These are phyloP conservation scores for Chrysopogon serrulatus DNA, from an alignment of 176 grass and related monocot genomes.

Conservation along the genomic window DNA sequence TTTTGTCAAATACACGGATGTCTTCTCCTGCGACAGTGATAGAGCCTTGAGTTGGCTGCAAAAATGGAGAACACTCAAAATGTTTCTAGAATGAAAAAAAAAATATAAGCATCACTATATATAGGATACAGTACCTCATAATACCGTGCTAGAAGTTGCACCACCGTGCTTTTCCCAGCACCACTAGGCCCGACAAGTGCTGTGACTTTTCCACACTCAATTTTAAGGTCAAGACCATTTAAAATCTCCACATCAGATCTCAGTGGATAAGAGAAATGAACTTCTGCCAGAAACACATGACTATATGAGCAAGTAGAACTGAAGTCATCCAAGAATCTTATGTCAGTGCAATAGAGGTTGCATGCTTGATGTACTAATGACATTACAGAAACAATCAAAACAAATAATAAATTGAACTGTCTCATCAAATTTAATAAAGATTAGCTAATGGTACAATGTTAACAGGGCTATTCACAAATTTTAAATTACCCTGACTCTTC, in stretches of 20 bases:
- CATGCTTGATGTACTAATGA: not conserved
- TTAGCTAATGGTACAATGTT: not conserved
- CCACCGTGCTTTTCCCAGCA: slow-evolving; percentile 93
- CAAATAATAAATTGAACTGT: slow-evolving; percentile 3
- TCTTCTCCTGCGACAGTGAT: slow-evolving; percentile 95
- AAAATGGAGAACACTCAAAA: slow-evolving; percentile 26
- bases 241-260: slow-evolving; percentile 86
- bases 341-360: not conserved
- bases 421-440: not conserved
- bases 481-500: not conserved
- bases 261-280: slow-evolving; percentile 93
- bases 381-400: slow-evolving; percentile 6
- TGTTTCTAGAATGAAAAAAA: slow-evolving; percentile 19
- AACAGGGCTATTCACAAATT: not conserved
- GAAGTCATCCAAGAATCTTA: not conserved
- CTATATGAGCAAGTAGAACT: not conserved
- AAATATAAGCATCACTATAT: slow-evolving; percentile 4
- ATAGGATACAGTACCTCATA: slow-evolving; percentile 65
- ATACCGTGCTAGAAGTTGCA: slow-evolving; percentile 91
- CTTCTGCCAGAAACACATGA: slow-evolving; percentile 54
- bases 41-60: slow-evolving; percentile 79
- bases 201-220: slow-evolving; percentile 90
- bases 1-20: slow-evolving; percentile 91
- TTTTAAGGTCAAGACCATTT: slow-evolving; percentile 78
- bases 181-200: slow-evolving; percentile 96